Evolutionary conservation across 2,329 filamentous ascomycete genomes (phyloP).

Genomic region (Hymenoscyphus scutula): DNA sequence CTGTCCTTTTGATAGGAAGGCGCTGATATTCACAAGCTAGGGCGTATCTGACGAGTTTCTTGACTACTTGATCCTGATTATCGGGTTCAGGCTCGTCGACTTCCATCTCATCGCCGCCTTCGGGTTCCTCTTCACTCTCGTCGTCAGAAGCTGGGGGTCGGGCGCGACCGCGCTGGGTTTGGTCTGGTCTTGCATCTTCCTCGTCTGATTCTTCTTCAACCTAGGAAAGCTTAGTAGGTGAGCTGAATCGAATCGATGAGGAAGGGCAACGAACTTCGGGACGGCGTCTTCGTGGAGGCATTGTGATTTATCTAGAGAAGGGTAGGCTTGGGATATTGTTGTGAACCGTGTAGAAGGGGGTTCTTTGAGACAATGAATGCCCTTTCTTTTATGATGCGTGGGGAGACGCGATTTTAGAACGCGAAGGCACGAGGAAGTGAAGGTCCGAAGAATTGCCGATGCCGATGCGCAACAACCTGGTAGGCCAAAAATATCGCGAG

Average conservation of each 20-base stretch:
- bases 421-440: too few relatives aligned
- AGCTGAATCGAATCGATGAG: neutral
- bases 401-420: conserved; percentile 22
- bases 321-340: neutral
- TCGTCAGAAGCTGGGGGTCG: conserved; percentile 26
- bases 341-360: neutral
- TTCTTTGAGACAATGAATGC: neutral
- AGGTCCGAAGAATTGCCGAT: too few relatives aligned
- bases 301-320: conserved; percentile 17
- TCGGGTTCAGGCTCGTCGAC: conserved; percentile 25
- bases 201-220: conserved; percentile 30
- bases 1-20: conserved; percentile 57
- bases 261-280: neutral
- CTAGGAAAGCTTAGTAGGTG: neutral
- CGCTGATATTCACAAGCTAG: conserved; percentile 65
- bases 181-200: conserved; percentile 28
- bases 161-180: conserved; percentile 26
- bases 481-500: too few relatives aligned
- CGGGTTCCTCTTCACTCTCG: conserved; percentile 26
- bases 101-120: conserved; percentile 26
- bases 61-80: conserved; percentile 50
- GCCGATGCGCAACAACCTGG: too few relatives aligned
- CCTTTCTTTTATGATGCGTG: neutral
- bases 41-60: conserved; percentile 67
- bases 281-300: conserved; percentile 22